phyloP scores from a whole-genome alignment of 2,329 filamentous ascomycete species.

The Penicillium verrucosum region DNA sequence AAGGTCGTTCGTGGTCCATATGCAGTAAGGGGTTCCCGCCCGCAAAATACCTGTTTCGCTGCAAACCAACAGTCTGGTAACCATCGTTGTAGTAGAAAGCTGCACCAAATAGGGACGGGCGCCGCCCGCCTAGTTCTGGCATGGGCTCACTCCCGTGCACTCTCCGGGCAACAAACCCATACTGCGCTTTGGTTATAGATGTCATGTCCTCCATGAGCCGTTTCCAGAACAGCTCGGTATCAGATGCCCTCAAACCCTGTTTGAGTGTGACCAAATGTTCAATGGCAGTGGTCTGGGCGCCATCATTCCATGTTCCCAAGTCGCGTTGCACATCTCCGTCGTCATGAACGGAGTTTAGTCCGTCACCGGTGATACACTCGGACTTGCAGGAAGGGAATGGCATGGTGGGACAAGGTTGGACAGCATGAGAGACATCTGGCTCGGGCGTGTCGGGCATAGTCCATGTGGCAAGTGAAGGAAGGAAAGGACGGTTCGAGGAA shows the following conservation, averaged over 20 bases:
- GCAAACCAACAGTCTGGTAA: slow-evolving; percentile 50
- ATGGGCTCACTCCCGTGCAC: slow-evolving; percentile 60
- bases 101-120: slow-evolving; percentile 62
- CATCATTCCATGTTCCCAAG: slow-evolving; percentile 36
- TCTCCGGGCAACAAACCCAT: slow-evolving; percentile 65
- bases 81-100: slow-evolving; percentile 66
- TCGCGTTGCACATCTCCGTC: slow-evolving; percentile 26
- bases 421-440: slow-evolving; percentile 30
- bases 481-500: slow-evolving; percentile 11
- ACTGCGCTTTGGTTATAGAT: slow-evolving; percentile 61
- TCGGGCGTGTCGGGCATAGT: slow-evolving; percentile 35
- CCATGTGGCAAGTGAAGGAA: slow-evolving; percentile 24
- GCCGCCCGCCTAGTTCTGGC: slow-evolving; percentile 58
- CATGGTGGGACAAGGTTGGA: slow-evolving; percentile 25
- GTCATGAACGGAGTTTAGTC: slow-evolving; percentile 19
- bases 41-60: slow-evolving; percentile 62
- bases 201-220: slow-evolving; percentile 63
- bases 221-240: slow-evolving; percentile 62
- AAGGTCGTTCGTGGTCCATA: slow-evolving; percentile 70
- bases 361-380: slow-evolving; percentile 26
- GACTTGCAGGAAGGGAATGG: slow-evolving; percentile 33
- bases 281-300: slow-evolving; percentile 58
- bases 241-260: slow-evolving; percentile 49
- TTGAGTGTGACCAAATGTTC: slow-evolving; percentile 62
- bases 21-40: slow-evolving; percentile 64